phyloP scores from a whole-genome alignment of 352 stramenopile genomes.

The Phytophthora ramorum region DNA sequence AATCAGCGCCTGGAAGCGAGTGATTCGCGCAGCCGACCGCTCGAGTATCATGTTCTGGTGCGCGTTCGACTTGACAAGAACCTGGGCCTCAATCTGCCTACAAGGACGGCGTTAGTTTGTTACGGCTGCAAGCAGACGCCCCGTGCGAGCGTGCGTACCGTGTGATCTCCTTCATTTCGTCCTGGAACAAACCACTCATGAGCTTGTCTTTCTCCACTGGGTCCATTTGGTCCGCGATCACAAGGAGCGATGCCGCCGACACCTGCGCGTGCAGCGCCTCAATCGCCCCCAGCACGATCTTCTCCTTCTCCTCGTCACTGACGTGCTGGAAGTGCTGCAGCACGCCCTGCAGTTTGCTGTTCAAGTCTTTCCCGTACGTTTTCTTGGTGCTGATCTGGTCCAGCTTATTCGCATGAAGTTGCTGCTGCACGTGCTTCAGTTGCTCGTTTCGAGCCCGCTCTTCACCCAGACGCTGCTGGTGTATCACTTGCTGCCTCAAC shows the following conservation, averaged over 20 bases:
- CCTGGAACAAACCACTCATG: constrained; percentile 53
- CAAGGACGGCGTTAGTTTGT: constrained; percentile 9
- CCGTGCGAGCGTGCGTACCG: constrained; percentile 48
- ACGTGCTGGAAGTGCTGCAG: constrained; percentile 71
- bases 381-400: constrained; percentile 63
- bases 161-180: constrained; percentile 61
- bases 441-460: constrained; percentile 43
- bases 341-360: constrained; percentile 54
- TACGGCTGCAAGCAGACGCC: background rate
- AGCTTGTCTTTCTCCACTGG: constrained; percentile 67
- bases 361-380: constrained; percentile 51
- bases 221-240: constrained; percentile 63
- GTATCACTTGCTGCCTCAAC: constrained; percentile 34
- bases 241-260: constrained; percentile 50
- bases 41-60: constrained; percentile 76
- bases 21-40: constrained; percentile 59
- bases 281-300: constrained; percentile 57
- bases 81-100: constrained; percentile 62
- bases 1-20: constrained; percentile 64
- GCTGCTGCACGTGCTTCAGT: constrained; percentile 57
- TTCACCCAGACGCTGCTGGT: constrained; percentile 43
- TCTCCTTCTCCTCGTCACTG: constrained; percentile 60
- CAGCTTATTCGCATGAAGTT: constrained; percentile 56
- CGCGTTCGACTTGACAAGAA: constrained; percentile 53
- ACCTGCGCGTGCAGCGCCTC: constrained; percentile 56